A percentile compares a stretch with the other conserved stretches of the same genome.
Evolutionary conservation across 2,329 filamentous ascomycete genomes (phyloP).

Genomic region (Sporothrix variecibatus): DNA sequence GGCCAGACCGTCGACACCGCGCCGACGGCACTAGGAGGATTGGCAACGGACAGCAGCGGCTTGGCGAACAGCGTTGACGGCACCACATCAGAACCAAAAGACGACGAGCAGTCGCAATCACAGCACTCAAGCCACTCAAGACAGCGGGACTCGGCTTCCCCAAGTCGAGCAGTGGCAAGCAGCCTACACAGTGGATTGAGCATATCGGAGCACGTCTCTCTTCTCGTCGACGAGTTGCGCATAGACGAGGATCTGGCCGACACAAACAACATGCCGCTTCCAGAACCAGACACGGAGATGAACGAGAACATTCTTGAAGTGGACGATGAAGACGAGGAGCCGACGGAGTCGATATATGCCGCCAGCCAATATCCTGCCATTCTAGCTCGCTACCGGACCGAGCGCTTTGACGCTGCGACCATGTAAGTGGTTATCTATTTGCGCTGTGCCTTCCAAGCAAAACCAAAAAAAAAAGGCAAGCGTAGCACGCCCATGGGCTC

Average conservation of each 20-base stretch:
- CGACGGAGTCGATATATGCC: slow-evolving; percentile 47
- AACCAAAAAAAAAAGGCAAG: background rate
- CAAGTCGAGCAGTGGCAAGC: background rate
- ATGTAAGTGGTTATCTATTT: slow-evolving; percentile 42
- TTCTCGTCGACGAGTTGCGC: background rate
- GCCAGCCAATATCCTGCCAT: slow-evolving; percentile 44
- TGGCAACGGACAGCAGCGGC: background rate
- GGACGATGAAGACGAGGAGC: slow-evolving; percentile 34
- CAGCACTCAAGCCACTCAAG: background rate
- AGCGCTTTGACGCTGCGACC: slow-evolving; percentile 42
- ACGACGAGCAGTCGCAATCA: background rate
- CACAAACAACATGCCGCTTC: slow-evolving; percentile 11
- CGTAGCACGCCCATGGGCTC: background rate
- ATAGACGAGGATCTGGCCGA: background rate
- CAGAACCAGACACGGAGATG: slow-evolving; percentile 1
- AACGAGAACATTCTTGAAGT: slow-evolving; percentile 28
- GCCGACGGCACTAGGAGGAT: background rate
- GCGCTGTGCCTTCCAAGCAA: background rate
- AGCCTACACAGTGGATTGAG: background rate
- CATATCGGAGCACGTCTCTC: background rate
- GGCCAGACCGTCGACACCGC: background rate
- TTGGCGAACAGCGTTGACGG: background rate
- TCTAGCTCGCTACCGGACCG: slow-evolving; percentile 41
- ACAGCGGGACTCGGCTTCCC: background rate
- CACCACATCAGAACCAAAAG: background rate